These are phyloP conservation scores for Sisymbrium irio DNA, from an alignment of 345 rosid species.

Conservation along the genomic window DNA sequence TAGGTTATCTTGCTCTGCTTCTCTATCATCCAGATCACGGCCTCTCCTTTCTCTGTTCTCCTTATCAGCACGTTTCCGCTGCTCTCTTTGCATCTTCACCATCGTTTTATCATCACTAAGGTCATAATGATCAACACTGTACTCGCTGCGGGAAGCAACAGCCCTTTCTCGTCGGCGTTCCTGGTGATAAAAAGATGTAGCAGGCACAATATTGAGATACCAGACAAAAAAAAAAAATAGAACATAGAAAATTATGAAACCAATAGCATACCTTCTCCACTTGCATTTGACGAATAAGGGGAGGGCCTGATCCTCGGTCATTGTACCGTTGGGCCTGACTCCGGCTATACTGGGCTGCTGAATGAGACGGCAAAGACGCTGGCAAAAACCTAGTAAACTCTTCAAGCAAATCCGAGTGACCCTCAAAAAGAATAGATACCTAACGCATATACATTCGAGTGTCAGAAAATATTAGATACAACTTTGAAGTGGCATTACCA, in stretches of 20 bases:
- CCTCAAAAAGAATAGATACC: slow-evolving; percentile 82
- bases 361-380: slow-evolving; percentile 55
- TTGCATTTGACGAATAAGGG: slow-evolving; percentile 51
- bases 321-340: slow-evolving; percentile 51
- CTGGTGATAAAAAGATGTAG: slow-evolving; percentile 38
- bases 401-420: slow-evolving; percentile 85
- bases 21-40: slow-evolving; percentile 66
- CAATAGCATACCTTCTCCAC: slow-evolving; percentile 57
- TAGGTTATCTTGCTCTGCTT: slow-evolving; percentile 62
- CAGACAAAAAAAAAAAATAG: not conserved
- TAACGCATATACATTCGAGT: slow-evolving; percentile 22
- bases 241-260: not conserved
- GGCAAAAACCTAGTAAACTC: slow-evolving; percentile 88
- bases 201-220: slow-evolving; percentile 19
- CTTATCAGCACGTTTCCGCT: slow-evolving; percentile 66
- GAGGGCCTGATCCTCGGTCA: slow-evolving; percentile 48
- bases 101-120: slow-evolving; percentile 62
- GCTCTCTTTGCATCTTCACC: slow-evolving; percentile 65
- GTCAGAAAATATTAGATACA: not conserved
- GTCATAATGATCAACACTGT: slow-evolving; percentile 70
- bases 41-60: slow-evolving; percentile 64
- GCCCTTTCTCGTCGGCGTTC: slow-evolving; percentile 69
- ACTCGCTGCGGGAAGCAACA: slow-evolving; percentile 54
- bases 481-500: not conserved
- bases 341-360: slow-evolving; percentile 46